A percentile compares a stretch with the other conserved stretches of the same genome.
These are phyloP conservation scores for Cordyceps javanica DNA, from an alignment of 2,329 filamentous ascomycete genomes.

Conservation along the genomic window DNA sequence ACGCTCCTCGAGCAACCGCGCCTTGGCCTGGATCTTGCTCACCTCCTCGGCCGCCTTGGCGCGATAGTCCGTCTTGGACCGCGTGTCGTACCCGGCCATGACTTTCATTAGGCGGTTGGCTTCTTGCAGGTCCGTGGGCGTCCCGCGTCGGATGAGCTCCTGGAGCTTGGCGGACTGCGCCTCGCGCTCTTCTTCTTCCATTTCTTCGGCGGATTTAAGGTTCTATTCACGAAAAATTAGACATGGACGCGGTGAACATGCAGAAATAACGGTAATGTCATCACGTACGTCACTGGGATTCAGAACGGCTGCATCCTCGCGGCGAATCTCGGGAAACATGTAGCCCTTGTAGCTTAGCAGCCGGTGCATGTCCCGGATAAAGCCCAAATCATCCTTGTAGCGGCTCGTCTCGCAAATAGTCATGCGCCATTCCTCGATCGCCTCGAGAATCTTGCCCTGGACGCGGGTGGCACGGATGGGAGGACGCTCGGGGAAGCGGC, in stretches of 20 bases:
- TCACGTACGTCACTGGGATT: constrained; percentile 88
- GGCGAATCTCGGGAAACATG: constrained; percentile 83
- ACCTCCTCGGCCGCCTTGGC: constrained; percentile 97
- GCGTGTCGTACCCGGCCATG: constrained; percentile 95
- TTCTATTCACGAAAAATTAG: constrained; percentile 51
- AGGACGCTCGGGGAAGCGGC: constrained; percentile 89
- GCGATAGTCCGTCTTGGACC: constrained; percentile 94
- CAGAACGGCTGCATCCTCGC: constrained; percentile 90
- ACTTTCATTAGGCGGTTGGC: constrained; percentile 98
- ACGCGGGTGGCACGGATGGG: constrained; percentile 80
- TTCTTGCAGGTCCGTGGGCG: constrained; percentile 90
- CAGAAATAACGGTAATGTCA: neutral
- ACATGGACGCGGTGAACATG: neutral
- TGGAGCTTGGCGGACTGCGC: constrained; percentile 98
- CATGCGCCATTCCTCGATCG: constrained; percentile 96
- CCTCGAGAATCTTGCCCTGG: constrained; percentile 86
- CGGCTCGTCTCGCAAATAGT: constrained; percentile 98
- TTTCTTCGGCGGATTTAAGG: constrained; percentile 92
- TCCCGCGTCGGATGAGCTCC: constrained; percentile 86
- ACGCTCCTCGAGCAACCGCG: constrained; percentile 85
- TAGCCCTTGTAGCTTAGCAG: constrained; percentile 96
- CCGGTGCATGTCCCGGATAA: constrained; percentile 96
- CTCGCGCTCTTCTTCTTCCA: constrained; percentile 94
- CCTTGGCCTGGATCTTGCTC: constrained; percentile 91
- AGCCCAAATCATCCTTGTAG: constrained; percentile 95